Percentiles rank a stretch among this genome's conserved stretches.
Evolutionary conservation across 208 protist genomes (phyloP).

Genomic region (Naegleria fowleri): DNA sequence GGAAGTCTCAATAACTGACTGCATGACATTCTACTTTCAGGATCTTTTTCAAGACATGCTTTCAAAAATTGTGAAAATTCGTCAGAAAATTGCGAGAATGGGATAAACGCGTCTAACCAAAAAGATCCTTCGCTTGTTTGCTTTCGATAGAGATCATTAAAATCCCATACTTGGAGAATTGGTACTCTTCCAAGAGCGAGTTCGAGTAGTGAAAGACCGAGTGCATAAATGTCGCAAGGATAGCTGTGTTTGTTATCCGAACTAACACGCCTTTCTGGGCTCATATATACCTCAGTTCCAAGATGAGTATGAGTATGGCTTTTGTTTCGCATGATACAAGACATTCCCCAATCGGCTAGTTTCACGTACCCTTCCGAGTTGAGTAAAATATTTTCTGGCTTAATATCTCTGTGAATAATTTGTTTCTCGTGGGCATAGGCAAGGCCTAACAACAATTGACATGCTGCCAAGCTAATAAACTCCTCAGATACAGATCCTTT

Average conservation of each 20-base stretch:
- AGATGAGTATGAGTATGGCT: neutral
- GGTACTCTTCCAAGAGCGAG: neutral
- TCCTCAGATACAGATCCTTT: neutral
- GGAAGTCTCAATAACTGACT: neutral
- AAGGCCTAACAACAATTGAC: conserved; percentile 70
- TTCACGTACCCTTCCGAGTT: conserved; percentile 62
- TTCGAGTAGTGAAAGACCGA: neutral
- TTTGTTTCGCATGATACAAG: neutral
- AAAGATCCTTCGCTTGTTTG: too few relatives aligned
- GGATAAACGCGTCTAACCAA: too few relatives aligned
- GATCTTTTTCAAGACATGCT: neutral
- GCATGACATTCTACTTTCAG: neutral
- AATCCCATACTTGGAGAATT: neutral
- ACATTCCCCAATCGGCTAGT: conserved; percentile 72
- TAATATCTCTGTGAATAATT: conserved; percentile 72
- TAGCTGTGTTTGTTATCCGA: neutral
- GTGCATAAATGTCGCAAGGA: neutral
- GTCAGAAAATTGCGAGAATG: too few relatives aligned
- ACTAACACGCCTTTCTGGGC: neutral
- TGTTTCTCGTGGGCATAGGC: conserved; percentile 70
- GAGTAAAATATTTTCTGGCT: conserved; percentile 79
- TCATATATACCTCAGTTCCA: neutral
- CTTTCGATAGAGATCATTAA: too few relatives aligned
- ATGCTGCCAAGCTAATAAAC: neutral
- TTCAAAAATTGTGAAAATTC: neutral